Evolutionary conservation across 169 alveolate genomes (phyloP).

Genomic region (Eimeria sp.): DNA sequence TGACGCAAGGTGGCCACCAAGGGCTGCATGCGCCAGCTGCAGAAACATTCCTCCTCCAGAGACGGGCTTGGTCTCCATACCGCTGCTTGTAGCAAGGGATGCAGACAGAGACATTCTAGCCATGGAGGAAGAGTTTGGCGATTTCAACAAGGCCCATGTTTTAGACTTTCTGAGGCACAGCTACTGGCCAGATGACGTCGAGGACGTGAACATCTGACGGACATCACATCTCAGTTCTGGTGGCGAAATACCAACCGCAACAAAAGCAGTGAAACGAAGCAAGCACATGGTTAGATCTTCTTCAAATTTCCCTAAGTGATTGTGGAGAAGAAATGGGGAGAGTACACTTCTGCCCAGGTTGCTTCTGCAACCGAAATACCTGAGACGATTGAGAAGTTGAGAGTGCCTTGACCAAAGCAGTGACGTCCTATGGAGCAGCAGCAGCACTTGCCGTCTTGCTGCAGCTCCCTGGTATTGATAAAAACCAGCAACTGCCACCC

Average conservation of each 20-base stretch:
- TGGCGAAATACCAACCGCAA: background rate
- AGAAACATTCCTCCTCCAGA: background rate
- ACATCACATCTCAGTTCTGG: background rate
- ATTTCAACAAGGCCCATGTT: conserved; percentile 28
- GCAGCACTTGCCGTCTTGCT: background rate
- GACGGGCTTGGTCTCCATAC: conserved; percentile 17
- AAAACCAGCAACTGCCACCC: background rate
- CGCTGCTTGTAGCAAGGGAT: conserved; percentile 37
- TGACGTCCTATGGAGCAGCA: background rate
- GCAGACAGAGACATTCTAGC: conserved; percentile 34
- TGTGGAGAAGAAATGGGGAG: background rate
- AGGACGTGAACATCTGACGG: conserved; percentile 12
- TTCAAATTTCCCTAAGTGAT: background rate
- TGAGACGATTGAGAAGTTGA: background rate
- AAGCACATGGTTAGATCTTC: background rate
- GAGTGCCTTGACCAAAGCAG: background rate
- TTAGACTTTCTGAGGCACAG: background rate
- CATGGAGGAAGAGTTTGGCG: conserved; percentile 22
- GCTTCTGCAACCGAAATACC: background rate
- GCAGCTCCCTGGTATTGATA: background rate
- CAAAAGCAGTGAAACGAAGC: background rate
- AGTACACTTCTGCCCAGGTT: background rate
- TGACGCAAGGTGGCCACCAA: conserved; percentile 66
- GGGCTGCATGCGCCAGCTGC: conserved; percentile 33
- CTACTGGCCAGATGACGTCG: conserved; percentile 28